Conservation (phyloP, 208 protist genomes). For the Phytomonas francai region DNA sequence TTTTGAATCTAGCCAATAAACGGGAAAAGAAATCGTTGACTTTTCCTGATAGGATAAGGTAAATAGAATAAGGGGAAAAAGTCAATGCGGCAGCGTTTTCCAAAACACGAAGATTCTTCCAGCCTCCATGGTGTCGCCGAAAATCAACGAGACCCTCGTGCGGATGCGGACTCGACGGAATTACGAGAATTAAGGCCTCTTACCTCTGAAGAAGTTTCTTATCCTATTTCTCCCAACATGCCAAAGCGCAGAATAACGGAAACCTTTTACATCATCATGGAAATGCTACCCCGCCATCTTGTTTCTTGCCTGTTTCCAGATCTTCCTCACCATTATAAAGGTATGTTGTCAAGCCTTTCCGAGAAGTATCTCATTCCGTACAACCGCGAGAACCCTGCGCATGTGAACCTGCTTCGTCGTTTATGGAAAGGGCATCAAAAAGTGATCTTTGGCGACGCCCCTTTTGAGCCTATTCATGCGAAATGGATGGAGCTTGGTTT, state of each 20-base stretch:
- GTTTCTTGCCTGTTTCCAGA: too few species aligned
- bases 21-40: slow-evolving; percentile 6
- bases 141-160: too few species aligned
- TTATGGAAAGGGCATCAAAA: slow-evolving; percentile 47
- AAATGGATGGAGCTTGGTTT: slow-evolving; percentile 86
- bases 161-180: too few species aligned
- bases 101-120: too few species aligned
- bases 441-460: slow-evolving; percentile 16
- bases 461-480: slow-evolving; percentile 17
- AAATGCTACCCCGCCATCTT: slow-evolving; percentile 18
- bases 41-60: not conserved
- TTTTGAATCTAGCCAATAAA: slow-evolving; percentile 9
- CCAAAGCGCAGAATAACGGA: slow-evolving; percentile 16
- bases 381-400: slow-evolving; percentile 5
- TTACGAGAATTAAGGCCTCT: too few species aligned
- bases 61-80: slow-evolving; percentile 5
- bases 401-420: slow-evolving; percentile 32
- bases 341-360: slow-evolving; percentile 19
- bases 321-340: slow-evolving; percentile 12
- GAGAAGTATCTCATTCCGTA: slow-evolving; percentile 24
- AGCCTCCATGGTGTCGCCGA: too few species aligned
- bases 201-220: too few species aligned
- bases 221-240: too few species aligned
- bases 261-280: slow-evolving; percentile 25
- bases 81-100: too few species aligned